Evolutionary conservation across 1,284 basidiomycete genomes (phyloP), one percentile per base, ranked within the genome.

Genomic region (Sporisorium iseilematis-ciliati): DNA sequence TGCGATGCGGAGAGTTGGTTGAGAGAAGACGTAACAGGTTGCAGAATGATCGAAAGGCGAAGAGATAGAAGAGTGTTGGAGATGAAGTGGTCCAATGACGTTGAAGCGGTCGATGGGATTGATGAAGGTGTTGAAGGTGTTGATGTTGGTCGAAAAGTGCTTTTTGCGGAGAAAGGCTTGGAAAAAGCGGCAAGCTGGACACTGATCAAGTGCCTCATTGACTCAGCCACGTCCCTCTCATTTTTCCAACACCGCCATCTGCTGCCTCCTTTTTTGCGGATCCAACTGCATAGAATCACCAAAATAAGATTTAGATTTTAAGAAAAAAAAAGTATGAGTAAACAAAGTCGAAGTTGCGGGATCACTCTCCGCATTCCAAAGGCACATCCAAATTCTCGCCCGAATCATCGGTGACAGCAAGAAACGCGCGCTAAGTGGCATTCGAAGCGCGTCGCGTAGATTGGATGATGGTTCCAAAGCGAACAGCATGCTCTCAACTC

Each of bases 401-500:
- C 59, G 59, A 29, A 62, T 45, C 58, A 21, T 42, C 41, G n/a
- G n/a, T 42, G n/a, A 20, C 2, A 12, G 8, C 41, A 45, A 18
- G 16, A n/a, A n/a, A n/a, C n/a, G n/a, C 35, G 40, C 52, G 52
- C 26, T 21, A 26, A 10, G 7, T 21, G 10, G 16, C 48, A 31
- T n/a, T 2, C 50, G 4, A 20, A 38, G 46, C 60, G 60, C 62
- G 55, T 52, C 62, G 62, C 62, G 62, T 64, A 53, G 33, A 64
- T 29, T 14, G n/a, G n/a, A n/a, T n/a, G 21, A n/a, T 38, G 20
- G 7, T 51, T 51, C 48, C 18, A 20, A 4, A 10, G 12, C 16
- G 3, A 38, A 38, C 35, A 16, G 35, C 35, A 38, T 38, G 35
- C 29, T 10, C 43, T 35, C 31, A 21, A 38, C 21, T n/a, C 29